Evolutionary conservation across 306 rosid genomes (phyloP), one percentile per base, ranked within the genome.

Genomic region (Quercus berberidifolia): DNA sequence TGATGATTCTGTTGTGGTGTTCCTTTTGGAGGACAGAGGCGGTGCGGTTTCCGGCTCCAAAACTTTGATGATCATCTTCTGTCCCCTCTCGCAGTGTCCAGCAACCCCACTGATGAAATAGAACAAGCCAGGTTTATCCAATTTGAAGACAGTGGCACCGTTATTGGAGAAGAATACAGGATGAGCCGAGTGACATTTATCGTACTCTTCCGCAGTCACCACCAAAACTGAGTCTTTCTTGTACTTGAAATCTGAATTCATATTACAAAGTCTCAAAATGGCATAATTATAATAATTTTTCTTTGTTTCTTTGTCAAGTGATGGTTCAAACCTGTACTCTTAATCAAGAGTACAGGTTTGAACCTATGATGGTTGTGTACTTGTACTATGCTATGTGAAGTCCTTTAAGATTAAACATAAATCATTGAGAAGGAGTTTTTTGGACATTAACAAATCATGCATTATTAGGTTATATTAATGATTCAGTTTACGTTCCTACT

Each of bases 91-190:
- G 46, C 97, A 95, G 74, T 95, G 99, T 43, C 96, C 94, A 1
- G 85, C 74, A 55, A 92, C 87, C 23, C 99, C 98, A 74, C 99
- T 95, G 6, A 92, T 88, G 91, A 95, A 95, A 80, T 69, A 95
- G 90, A 89, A 93, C 83, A 89, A n/a, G 2, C 98, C 98, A 0
- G 97, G 75, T 3, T 89, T 35, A 19, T 88, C 88, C 26, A 95
- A 75, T 5, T 69, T 74, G 85, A 83, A 83, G 2, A 79, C 55
- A 0, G 91, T 88, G 43, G 83, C 75, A 0, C 96, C 97, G 12
- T 85, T 85, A 84, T 93, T 93, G 35, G 89, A 83, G 89, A 82
- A 95, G 85, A 87, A 95, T 0, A 83, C 10, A 11, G 99, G 99
- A 68, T 43, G 93, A 0, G 85, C 2, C 0, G 96, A 81, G 55